Evolutionary conservation across 495 filamentous ascomycete genomes (phyloP), one percentile per base, ranked within the genome.

Genomic region (Tuber aestivum): DNA sequence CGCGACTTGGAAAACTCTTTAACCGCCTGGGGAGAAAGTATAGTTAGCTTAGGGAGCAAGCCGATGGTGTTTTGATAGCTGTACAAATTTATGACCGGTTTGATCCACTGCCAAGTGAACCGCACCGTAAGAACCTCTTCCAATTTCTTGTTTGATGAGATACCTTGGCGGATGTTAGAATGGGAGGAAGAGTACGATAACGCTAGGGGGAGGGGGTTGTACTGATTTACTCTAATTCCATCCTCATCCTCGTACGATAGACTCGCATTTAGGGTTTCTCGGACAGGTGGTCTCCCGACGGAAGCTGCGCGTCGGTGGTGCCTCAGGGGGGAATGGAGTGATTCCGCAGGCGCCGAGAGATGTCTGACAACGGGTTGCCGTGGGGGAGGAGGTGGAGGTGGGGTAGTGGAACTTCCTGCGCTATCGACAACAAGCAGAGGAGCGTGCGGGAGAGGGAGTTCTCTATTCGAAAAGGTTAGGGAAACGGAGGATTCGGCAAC

Each of bases 1-100:
- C 94, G 89, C 7, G 93, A 89, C 83, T 99, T 99, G 72, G 95
- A 97, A 85, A 99, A 98, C 81, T 97, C 95, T 85, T 99, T 99
- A 76, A 99, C 90, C 72, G 95, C 95, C 94, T 97, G 76, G 65
- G 69, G 50, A 23, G 12, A 16, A 42, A 56, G 12, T 20, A 61
- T 21, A 18, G 23, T 74, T 77, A 81, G 48, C 69, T 41, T 50
- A 44, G 65, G 41, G 38, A 35, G 75, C 37, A 32, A 44, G 32
- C 50, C 41, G 41, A 75, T 70, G 16, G 20, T 37, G 12, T 42
- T 69, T 42, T 35, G 41, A 20, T n/a, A 78, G 74, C 69, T 71
- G 86, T 87, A 97, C 95, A 89, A 91, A 98, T 93, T 98, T 93
- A 71, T 91, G 89, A 9, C 94, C 95, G 85, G 90, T 93, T 83